A percentile compares a stretch with the other conserved stretches of the same genome.
Evolutionary conservation across 2,329 filamentous ascomycete species (phyloP).

Genomic region (Fusarium avenaceum): DNA sequence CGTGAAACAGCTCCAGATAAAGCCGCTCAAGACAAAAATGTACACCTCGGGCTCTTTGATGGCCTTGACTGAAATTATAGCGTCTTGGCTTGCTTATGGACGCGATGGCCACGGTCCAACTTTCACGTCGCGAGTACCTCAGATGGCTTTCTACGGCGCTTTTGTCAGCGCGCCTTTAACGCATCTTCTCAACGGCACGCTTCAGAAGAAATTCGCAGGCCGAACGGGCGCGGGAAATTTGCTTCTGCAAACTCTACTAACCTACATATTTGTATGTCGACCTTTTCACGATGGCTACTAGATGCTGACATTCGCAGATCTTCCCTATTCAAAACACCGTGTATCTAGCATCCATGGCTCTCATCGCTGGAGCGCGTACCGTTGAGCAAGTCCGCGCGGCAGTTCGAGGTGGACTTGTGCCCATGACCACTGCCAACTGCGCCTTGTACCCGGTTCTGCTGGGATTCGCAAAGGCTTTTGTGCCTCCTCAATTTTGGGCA

Average conservation of each 20-base stretch:
- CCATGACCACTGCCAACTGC: constrained; percentile 28
- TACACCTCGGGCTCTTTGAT: constrained; percentile 15
- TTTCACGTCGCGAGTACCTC: constrained; percentile 26
- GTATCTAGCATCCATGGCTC: constrained; percentile 27
- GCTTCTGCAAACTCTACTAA: constrained; percentile 8
- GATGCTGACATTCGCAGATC: constrained; percentile 4
- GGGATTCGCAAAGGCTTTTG: constrained; percentile 9
- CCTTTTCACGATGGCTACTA: accelerated
- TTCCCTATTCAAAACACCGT: constrained; percentile 31
- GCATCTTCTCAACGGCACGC: constrained; percentile 20
- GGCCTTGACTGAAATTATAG: constrained; percentile 23
- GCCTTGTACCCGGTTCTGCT: constrained; percentile 17
- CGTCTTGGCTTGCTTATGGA: constrained; percentile 19
- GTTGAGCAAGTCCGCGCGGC: constrained; percentile 18
- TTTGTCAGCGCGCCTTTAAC: constrained; percentile 23
- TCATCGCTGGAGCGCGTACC: constrained; percentile 28
- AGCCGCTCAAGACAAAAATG: constrained; percentile 29
- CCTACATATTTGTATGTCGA: constrained; percentile 7
- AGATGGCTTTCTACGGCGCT: constrained; percentile 34
- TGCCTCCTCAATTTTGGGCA: constrained; percentile 11
- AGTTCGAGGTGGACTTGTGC: constrained; percentile 10
- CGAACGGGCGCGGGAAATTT: not conserved
- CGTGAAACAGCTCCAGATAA: constrained; percentile 25
- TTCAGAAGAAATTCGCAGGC: constrained; percentile 11
- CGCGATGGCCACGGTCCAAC: constrained; percentile 24